Conservation (phyloP, 2,329 filamentous ascomycete species). For the Diaporthe citrichinensis region DNA sequence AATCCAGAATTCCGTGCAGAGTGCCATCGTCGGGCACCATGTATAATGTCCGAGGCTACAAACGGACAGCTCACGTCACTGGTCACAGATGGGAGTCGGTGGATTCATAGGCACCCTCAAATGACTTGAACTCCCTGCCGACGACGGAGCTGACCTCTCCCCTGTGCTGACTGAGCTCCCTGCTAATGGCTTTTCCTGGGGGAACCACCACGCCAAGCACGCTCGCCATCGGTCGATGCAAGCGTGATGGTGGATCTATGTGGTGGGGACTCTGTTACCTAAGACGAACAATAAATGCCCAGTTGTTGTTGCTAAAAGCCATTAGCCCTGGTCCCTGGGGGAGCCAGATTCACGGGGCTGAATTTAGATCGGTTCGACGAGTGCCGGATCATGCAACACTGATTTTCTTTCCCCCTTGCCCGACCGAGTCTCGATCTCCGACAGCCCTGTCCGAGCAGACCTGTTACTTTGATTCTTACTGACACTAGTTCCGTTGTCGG, state of each 20-base stretch:
- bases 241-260: slow-evolving; percentile 17
- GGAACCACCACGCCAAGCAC: slow-evolving; percentile 21
- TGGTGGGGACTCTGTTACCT: slow-evolving; percentile 27
- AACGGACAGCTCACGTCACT: slow-evolving; percentile 1
- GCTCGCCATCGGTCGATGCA: slow-evolving; percentile 29
- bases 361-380: slow-evolving; percentile 17
- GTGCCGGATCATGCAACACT: slow-evolving; percentile 20
- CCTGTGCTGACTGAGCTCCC: not conserved
- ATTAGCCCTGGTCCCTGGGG: slow-evolving; percentile 15
- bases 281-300: not conserved
- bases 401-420: not conserved
- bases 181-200: not conserved
- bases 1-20: slow-evolving; percentile 25
- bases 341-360: slow-evolving; percentile 13
- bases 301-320: not conserved
- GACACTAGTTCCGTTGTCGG: slow-evolving; percentile 11
- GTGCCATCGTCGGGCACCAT: slow-evolving; percentile 29
- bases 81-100: not conserved
- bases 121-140: slow-evolving; percentile 5
- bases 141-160: slow-evolving; percentile 13
- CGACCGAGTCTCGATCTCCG: slow-evolving; percentile 26
- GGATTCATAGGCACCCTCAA: slow-evolving; percentile 7
- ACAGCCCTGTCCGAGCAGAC: slow-evolving; percentile 25
- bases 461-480: not conserved
- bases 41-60: slow-evolving; percentile 17